phyloP scores from a whole-genome alignment of 129 eudicot genomes.

The Artemisia annua region DNA sequence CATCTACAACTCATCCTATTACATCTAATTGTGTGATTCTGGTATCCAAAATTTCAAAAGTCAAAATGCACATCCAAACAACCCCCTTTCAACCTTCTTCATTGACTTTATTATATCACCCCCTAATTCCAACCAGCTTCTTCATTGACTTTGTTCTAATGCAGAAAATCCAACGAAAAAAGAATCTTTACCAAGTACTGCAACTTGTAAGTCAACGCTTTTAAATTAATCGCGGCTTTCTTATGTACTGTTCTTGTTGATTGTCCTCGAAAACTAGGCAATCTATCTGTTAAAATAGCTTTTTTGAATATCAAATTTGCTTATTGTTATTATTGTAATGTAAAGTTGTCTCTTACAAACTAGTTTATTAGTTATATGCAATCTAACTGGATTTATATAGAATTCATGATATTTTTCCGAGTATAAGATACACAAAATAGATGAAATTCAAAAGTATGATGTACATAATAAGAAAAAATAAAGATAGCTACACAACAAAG shows the following conservation, averaged over 20 bases:
- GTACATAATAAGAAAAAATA: no score
- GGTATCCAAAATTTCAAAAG: neutral
- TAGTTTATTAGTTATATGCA: conserved; percentile 27
- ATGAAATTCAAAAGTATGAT: no score
- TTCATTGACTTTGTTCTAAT: conserved; percentile 35
- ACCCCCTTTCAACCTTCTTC: neutral
- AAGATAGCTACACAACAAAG: no score
- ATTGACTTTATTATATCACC: no score
- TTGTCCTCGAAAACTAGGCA: conserved; percentile 26
- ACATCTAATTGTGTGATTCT: no score
- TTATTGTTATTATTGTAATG: conserved; percentile 1
- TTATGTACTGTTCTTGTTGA: conserved; percentile 41
- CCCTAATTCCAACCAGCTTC: conserved; percentile 14
- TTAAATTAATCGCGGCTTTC: conserved; percentile 32
- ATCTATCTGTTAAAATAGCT: conserved; percentile 9
- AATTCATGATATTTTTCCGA: conserved; percentile 10
- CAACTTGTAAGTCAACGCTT: conserved; percentile 41
- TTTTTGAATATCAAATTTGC: conserved; percentile 26
- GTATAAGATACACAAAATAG: no score
- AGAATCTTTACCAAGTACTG: conserved; percentile 33
- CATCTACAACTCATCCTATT: no score
- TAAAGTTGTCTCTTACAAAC: conserved; percentile 30
- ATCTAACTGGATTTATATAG: conserved; percentile 25
- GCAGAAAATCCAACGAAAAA: conserved; percentile 23
- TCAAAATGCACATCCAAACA: conserved; percentile 29